Evolutionary conservation across 305 asterid genomes (phyloP).

Genomic region (Fraxinus velutina): DNA sequence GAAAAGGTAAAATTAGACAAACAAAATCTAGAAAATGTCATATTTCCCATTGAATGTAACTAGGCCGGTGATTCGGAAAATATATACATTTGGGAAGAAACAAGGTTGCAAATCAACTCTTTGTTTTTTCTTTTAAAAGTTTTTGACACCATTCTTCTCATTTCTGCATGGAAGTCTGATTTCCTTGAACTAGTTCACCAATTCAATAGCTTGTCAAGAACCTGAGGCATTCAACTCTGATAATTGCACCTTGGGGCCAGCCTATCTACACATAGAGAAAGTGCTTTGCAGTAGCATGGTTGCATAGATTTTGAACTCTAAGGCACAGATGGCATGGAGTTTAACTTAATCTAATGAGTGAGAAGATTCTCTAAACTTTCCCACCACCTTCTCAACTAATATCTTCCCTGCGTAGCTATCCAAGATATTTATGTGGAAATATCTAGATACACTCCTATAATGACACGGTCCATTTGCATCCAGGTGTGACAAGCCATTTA

Average conservation of each 20-base stretch:
- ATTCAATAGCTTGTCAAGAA: neutral
- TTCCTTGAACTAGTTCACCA: neutral
- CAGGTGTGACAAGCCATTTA: neutral
- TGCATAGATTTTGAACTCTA: neutral
- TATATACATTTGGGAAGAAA: conserved; percentile 3
- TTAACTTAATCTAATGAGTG: neutral
- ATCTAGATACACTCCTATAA: neutral
- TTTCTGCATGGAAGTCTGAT: neutral
- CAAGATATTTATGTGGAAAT: neutral
- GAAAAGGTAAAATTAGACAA: neutral
- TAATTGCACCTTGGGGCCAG: neutral
- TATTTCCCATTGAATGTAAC: conserved; percentile 3
- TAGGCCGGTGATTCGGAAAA: conserved; percentile 7
- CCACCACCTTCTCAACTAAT: neutral
- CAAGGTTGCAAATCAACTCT: neutral
- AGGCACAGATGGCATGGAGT: neutral
- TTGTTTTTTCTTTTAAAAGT: neutral
- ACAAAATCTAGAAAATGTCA: conserved; percentile 5
- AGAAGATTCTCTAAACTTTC: neutral
- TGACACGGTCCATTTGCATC: neutral
- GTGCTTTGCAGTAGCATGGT: neutral
- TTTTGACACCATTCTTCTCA: neutral
- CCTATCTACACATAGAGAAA: neutral
- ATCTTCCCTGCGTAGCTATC: neutral
- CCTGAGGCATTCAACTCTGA: neutral